Conservation (phyloP, 2,329 filamentous ascomycete genomes). For the Pseudogymnoascus sp. region DNA sequence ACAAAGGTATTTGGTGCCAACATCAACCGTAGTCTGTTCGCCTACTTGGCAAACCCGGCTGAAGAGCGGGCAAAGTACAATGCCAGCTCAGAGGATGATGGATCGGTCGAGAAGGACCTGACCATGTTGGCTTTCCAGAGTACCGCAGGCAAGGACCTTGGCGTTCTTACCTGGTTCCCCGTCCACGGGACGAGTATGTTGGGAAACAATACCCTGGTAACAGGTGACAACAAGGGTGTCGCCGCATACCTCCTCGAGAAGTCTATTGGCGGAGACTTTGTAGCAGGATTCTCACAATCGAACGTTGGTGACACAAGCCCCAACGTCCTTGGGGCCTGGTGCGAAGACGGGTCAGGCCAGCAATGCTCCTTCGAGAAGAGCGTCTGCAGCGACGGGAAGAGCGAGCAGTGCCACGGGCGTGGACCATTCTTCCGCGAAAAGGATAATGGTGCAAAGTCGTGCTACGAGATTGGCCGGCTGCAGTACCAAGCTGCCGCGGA, state of each 20-base stretch:
- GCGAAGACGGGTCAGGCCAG: conserved; percentile 72
- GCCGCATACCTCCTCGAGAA: conserved; percentile 81
- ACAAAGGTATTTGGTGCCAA: conserved; percentile 69
- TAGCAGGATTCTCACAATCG: conserved; percentile 87
- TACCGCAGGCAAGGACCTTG: conserved; percentile 69
- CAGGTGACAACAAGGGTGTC: conserved; percentile 96
- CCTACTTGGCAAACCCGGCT: conserved; percentile 80
- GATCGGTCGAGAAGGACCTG: conserved; percentile 65
- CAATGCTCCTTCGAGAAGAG: conserved; percentile 74
- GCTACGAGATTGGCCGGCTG: conserved; percentile 69
- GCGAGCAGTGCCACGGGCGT: conserved; percentile 65
- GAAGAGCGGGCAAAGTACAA: conserved; percentile 66
- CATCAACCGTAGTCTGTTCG: conserved; percentile 81
- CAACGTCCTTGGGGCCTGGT: conserved; percentile 81
- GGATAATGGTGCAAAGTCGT: conserved; percentile 67
- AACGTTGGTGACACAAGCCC: conserved; percentile 89
- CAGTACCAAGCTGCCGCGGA: conserved; percentile 57
- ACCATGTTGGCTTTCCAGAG: conserved; percentile 73
- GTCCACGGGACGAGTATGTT: conserved; percentile 88
- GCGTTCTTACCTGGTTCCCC: conserved; percentile 83
- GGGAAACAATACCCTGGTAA: conserved; percentile 83
- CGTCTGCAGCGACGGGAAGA: conserved; percentile 68
- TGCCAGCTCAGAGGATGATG: conserved; percentile 45
- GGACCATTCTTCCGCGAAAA: conserved; percentile 63
- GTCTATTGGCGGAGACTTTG: conserved; percentile 60